Percentiles rank a stretch among this genome's conserved stretches.
phyloP scores from a whole-genome alignment of 257 asterid genomes.

The Eucommia ulmoides region DNA sequence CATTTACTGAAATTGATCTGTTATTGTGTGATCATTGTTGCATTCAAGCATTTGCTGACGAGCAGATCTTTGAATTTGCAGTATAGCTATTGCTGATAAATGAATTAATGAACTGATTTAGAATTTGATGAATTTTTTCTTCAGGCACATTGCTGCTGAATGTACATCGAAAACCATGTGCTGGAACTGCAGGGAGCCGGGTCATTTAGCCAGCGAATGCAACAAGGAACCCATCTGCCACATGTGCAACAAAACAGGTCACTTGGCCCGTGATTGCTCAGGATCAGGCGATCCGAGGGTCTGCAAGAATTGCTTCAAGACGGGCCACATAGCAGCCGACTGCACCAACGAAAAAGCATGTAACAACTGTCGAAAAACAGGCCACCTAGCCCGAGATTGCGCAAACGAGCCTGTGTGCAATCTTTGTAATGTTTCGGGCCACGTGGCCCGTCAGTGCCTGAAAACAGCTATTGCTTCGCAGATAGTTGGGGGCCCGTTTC shows the following conservation, averaged over 20 bases:
- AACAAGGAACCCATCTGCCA: background rate
- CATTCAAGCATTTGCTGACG: background rate
- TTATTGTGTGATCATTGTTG: background rate
- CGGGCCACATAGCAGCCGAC: slow-evolving; percentile 1
- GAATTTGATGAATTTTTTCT: background rate
- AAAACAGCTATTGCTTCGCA: slow-evolving; percentile 1
- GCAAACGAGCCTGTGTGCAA: background rate
- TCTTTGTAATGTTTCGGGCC: background rate
- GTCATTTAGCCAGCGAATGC: background rate
- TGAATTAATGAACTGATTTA: background rate
- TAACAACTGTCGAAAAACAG: background rate
- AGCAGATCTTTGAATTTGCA: background rate
- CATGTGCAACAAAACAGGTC: background rate
- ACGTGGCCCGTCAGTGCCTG: background rate
- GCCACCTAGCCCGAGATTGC: background rate
- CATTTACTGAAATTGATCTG: background rate
- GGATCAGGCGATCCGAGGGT: slow-evolving; percentile 2
- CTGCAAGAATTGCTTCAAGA: slow-evolving; percentile 1
- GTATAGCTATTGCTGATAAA: background rate
- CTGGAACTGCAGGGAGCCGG: slow-evolving; percentile 2
- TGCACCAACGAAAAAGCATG: slow-evolving; percentile 1
- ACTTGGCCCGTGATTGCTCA: background rate
- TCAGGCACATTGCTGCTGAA: slow-evolving; percentile 1
- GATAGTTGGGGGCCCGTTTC: background rate
- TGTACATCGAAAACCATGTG: slow-evolving; percentile 1